A percentile compares a stretch with the other conserved stretches of the same genome.
Evolutionary conservation across 2,329 filamentous ascomycete genomes (phyloP).

Genomic region (Aspergillus neoniger): DNA sequence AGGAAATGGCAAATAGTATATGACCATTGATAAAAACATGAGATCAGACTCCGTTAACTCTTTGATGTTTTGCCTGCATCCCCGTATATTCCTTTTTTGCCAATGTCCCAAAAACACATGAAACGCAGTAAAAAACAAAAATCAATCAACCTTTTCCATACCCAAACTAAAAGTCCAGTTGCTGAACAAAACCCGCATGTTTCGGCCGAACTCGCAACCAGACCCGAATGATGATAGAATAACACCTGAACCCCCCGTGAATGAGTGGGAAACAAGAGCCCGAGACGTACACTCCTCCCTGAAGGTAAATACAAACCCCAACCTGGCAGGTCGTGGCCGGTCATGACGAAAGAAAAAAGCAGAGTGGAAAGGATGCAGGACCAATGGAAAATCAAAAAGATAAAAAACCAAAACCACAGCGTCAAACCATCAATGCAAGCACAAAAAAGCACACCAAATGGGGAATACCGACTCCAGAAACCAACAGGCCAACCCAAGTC

Average conservation of each 20-base stretch:
- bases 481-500: slow-evolving; percentile 32
- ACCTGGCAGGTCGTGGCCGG: slow-evolving; percentile 13
- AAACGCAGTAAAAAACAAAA: not conserved
- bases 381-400: slow-evolving; percentile 9
- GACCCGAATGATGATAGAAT: slow-evolving; percentile 20
- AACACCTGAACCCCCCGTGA: slow-evolving; percentile 24
- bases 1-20: not conserved
- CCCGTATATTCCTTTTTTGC: slow-evolving; percentile 19
- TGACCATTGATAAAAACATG: slow-evolving; percentile 11
- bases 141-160: slow-evolving; percentile 18
- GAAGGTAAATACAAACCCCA: slow-evolving; percentile 21
- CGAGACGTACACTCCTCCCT: slow-evolving; percentile 19
- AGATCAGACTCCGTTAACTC: slow-evolving; percentile 29
- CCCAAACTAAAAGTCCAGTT: slow-evolving; percentile 14
- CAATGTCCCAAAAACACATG: slow-evolving; percentile 17
- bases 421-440: slow-evolving; percentile 11
- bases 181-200: slow-evolving; percentile 13
- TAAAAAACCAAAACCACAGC: slow-evolving; percentile 9
- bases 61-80: slow-evolving; percentile 26
- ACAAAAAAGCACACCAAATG: slow-evolving; percentile 22
- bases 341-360: slow-evolving; percentile 3
- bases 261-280: slow-evolving; percentile 22
- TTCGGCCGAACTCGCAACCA: slow-evolving; percentile 22
- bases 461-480: slow-evolving; percentile 35
- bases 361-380: slow-evolving; percentile 11